phyloP scores from a whole-genome alignment of 1,284 basidiomycete species.

The Xanthoconium separans region DNA sequence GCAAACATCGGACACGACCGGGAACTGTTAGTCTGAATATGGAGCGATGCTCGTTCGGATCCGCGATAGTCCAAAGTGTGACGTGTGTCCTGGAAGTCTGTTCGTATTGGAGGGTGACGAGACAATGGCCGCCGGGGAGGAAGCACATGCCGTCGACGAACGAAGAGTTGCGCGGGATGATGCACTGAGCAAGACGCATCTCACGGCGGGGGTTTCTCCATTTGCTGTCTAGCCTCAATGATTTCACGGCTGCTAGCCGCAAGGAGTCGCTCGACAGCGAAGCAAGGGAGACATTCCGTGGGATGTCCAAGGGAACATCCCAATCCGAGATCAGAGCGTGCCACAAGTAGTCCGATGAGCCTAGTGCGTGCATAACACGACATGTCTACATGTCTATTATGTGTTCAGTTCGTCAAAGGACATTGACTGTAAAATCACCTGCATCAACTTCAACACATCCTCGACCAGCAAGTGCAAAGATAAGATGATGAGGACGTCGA shows the following conservation, averaged over 20 bases:
- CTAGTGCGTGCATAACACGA: conserved; percentile 48
- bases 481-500: conserved; percentile 39
- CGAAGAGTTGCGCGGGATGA: conserved; percentile 26
- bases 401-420: not conserved
- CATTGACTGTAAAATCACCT: conserved; percentile 33
- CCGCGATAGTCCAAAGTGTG: conserved; percentile 22
- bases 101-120: conserved; percentile 21
- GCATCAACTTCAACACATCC: conserved; percentile 48
- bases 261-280: conserved; percentile 35
- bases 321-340: conserved; percentile 15
- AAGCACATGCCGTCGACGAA: conserved; percentile 22
- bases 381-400: conserved; percentile 46
- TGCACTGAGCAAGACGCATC: conserved; percentile 36
- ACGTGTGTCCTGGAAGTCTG: conserved; percentile 13
- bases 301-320: conserved; percentile 38
- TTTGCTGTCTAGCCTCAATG: conserved; percentile 50
- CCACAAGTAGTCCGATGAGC: conserved; percentile 27
- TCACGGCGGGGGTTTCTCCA: conserved; percentile 42
- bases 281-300: conserved; percentile 23
- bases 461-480: conserved; percentile 29
- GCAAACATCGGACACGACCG: conserved; percentile 21
- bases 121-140: conserved; percentile 27
- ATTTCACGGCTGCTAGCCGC: conserved; percentile 38
- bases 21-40: conserved; percentile 14
- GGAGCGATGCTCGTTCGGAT: not conserved